Evolutionary conservation across 2,329 filamentous ascomycete genomes (phyloP).

Genomic region (Cladosporium halotolerans): DNA sequence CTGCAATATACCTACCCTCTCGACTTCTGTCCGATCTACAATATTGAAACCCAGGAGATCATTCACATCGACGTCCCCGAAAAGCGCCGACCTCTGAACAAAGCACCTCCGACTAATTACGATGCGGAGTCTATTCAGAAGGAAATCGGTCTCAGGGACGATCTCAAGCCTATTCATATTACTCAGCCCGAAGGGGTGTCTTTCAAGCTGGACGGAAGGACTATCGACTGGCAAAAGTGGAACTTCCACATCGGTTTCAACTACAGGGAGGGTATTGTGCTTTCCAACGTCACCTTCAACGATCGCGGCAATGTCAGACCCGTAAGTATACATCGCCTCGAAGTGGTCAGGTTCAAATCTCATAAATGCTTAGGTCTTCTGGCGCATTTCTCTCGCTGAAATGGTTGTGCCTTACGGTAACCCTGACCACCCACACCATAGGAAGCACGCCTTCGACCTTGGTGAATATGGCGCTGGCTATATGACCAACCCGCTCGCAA

Average conservation of each 20-base stretch:
- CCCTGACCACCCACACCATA: conserved; percentile 70
- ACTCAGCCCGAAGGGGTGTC: conserved; percentile 80
- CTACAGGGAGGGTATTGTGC: conserved; percentile 81
- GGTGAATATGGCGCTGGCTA: conserved; percentile 54
- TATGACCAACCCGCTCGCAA: conserved; percentile 40
- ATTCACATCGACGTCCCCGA: conserved; percentile 77
- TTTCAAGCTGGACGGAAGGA: conserved; percentile 65
- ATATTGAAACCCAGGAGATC: conserved; percentile 67
- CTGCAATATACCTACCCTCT: conserved; percentile 82
- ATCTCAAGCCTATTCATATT: conserved; percentile 77
- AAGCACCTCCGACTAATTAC: conserved; percentile 67
- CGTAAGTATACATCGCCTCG: background rate
- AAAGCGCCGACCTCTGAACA: conserved; percentile 65
- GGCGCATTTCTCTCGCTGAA: conserved; percentile 76
- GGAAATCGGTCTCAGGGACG: conserved; percentile 64
- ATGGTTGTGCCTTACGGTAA: conserved; percentile 88
- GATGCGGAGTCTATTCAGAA: conserved; percentile 63
- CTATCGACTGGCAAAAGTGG: conserved; percentile 84
- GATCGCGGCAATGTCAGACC: conserved; percentile 68
- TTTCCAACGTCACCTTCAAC: conserved; percentile 81
- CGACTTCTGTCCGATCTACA: conserved; percentile 86
- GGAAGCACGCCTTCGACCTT: conserved; percentile 74
- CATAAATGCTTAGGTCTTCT: conserved; percentile 56
- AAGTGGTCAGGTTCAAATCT: background rate
- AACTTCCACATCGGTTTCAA: conserved; percentile 87